Evolutionary conservation across 2,329 filamentous ascomycete species (phyloP), one percentile per base, ranked within the genome.

Genomic region (Westerdykella ornata): DNA sequence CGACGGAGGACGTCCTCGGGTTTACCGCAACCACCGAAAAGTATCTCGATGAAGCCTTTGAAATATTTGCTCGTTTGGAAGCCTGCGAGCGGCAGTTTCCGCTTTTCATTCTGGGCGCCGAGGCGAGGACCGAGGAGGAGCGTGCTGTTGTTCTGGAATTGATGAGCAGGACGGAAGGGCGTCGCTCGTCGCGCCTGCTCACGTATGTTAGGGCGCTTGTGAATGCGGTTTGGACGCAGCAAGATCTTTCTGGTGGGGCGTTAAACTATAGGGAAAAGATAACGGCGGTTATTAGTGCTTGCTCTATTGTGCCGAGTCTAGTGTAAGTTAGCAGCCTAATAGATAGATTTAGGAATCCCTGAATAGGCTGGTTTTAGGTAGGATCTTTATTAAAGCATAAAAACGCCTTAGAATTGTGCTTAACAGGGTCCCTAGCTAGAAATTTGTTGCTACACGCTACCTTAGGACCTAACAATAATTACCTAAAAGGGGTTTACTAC

Each of bases 61-160:
- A 29, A 16, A 8, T 51, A 9, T 43, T 59, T 15, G 39, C 47
- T 17, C 36, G 45, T 18, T 17, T 59, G 29, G 37, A 45, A 20
- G 51, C 38, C 19, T 60, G 56, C 40, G 44, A 56, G 34, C 45
- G 42, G 14, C 50, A 57, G 37, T 62, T 57, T 44, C 57, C 57
- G 34, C 35, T 62, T 17, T 44, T 53, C 40, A 51, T 62, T 39
- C 39, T 60, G 35, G 56, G 56, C 26, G 59, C 55, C 42, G 57
- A 62, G 37, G 59, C 59, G 33, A 43, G 51, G 26, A 54, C 47
- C 33, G 57, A 62, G 44, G 51, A 54, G 35, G 49, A 58, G 39
- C 48, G 56, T 35, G 43, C 50, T 34, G 36, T 46, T n/a, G 29
- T 51, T 3, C 42, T 55, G 18, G 47, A 46, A 17, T n/a, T 55